Evolutionary conservation across 805 yeast genomes (phyloP), one percentile per base, ranked within the genome.

Genomic region (Sungouiella blattae): DNA sequence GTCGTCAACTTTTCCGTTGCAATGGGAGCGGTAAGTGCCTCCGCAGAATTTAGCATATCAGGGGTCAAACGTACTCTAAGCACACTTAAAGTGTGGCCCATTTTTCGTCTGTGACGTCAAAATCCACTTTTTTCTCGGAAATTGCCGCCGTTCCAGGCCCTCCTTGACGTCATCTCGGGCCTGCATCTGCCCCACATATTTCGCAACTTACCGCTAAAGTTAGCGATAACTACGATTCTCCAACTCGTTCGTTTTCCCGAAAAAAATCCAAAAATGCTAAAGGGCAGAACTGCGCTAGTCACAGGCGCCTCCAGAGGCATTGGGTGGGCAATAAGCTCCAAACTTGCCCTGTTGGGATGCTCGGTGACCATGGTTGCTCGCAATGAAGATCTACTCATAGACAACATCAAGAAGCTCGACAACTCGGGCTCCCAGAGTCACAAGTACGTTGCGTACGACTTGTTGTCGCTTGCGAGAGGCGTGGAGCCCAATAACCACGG

Each of bases 221-320:
- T n/a, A n/a, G n/a, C n/a, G n/a, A n/a, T n/a, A 22, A 22, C n/a
- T 9, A 22, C 9, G 12, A 11, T 12, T 4, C 5, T 24, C 26
- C 26, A 26, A 11, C 28, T 11, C 28, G 16, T 13, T 25, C 28
- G 6, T 13, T 15, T 18, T 8, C 14, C 28, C 11, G 16, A 6
- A 18, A 24, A 9, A 14, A 35, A 13, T 15, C 12, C 15, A 28
- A 21, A 18, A 6, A 44, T 41, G 45, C 42, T 49, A 29, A 18
- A 44, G 3, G 60, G 60, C 2, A 53, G 50, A 37, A 66, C 67
- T n/a, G 81, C 80, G 0, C 44, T 77, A 4, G 57, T 82, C 2
- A 81, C 87, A 0, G 93, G 93, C 1, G 88, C 82, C 0, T 78
- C 88, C 0, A 60, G 71, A 29, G 91, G 93, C 0, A 61, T 83